phyloP scores from a whole-genome alignment of 345 rosid genomes.

The Nasturtium officinale region DNA sequence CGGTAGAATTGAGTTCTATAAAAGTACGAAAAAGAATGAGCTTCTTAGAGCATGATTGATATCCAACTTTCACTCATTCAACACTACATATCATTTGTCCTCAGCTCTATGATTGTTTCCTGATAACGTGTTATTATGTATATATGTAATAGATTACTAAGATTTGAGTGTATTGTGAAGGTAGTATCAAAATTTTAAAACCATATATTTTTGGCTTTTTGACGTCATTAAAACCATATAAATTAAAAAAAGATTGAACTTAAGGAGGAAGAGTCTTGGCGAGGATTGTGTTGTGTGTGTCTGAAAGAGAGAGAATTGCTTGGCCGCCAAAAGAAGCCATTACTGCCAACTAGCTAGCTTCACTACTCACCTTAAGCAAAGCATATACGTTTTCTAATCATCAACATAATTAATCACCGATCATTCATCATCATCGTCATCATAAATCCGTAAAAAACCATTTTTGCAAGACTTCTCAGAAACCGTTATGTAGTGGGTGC shows the following conservation, averaged over 20 bases:
- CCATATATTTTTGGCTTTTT: not conserved
- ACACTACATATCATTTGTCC: constrained; percentile 31
- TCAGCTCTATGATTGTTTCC: constrained; percentile 24
- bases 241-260: not conserved
- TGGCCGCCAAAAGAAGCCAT: constrained; percentile 46
- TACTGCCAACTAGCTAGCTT: constrained; percentile 48
- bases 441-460: constrained; percentile 4
- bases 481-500: constrained; percentile 34
- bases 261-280: constrained; percentile 27
- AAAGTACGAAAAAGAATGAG: not conserved
- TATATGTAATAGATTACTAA: constrained; percentile 22
- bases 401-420: constrained; percentile 5
- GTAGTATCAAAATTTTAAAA: constrained; percentile 21
- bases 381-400: constrained; percentile 40
- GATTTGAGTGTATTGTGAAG: constrained; percentile 39
- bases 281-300: constrained; percentile 31
- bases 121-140: constrained; percentile 32
- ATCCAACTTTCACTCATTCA: constrained; percentile 32
- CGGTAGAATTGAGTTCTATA: not conserved
- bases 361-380: constrained; percentile 46
- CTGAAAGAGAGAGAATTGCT: constrained; percentile 38
- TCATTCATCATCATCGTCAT: constrained; percentile 1
- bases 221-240: not conserved
- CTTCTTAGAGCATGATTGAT: constrained; percentile 1
- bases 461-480: constrained; percentile 6